Conservation (phyloP, 2,329 filamentous ascomycete species). For the Pseudocercospora fuligena region DNA sequence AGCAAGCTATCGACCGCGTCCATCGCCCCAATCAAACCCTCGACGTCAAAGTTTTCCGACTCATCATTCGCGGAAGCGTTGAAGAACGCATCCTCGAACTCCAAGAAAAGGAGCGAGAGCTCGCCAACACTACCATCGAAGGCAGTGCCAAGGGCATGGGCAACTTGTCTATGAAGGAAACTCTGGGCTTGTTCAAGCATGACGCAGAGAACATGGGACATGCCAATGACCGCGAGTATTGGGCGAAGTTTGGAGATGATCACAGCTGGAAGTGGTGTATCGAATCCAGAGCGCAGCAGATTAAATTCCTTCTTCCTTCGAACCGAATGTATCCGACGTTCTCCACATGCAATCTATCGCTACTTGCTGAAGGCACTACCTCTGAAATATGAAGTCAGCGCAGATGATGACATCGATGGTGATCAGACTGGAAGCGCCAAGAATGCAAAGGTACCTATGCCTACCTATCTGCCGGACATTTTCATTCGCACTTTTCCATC, state of each 20-base stretch:
- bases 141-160: constrained; percentile 71
- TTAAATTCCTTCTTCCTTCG: too few relatives aligned
- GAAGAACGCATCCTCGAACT: constrained; percentile 94
- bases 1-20: constrained; percentile 97
- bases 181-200: constrained; percentile 84
- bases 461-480: too few relatives aligned
- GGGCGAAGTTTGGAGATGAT: constrained; percentile 41
- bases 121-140: constrained; percentile 92
- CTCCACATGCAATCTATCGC: too few relatives aligned
- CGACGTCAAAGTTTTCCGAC: constrained; percentile 92
- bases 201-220: constrained; percentile 59
- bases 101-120: constrained; percentile 88
- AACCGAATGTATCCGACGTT: too few relatives aligned
- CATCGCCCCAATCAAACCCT: constrained; percentile 97
- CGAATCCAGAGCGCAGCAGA: too few relatives aligned
- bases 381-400: too few relatives aligned
- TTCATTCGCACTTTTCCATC: too few relatives aligned
- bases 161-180: constrained; percentile 91
- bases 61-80: constrained; percentile 84
- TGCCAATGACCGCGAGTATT: constrained; percentile 50
- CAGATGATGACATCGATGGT: too few relatives aligned
- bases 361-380: too few relatives aligned
- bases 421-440: too few relatives aligned
- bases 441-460: too few relatives aligned
- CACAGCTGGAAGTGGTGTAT: too few relatives aligned